Evolutionary conservation across 2,329 filamentous ascomycete genomes (phyloP).

Genomic region (Aspergillus quadrilineatus): DNA sequence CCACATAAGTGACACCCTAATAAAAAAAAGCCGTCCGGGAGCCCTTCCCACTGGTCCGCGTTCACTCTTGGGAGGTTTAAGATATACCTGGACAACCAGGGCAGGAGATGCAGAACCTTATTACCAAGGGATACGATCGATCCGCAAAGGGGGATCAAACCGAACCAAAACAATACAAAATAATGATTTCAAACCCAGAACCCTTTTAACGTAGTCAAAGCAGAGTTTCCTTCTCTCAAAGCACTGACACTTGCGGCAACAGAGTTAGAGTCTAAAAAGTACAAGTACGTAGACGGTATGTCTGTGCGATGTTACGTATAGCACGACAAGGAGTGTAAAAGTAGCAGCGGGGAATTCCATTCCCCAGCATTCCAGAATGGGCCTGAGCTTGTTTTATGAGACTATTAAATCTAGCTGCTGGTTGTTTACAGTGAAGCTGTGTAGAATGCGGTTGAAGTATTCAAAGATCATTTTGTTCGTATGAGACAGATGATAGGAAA

Average conservation of each 20-base stretch:
- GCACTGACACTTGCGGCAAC: neutral
- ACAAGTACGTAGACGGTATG: neutral
- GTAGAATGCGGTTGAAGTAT: neutral
- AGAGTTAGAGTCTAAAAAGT: neutral
- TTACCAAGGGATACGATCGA: neutral
- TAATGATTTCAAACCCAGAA: neutral
- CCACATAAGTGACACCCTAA: too few relatives aligned
- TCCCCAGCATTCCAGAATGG: neutral
- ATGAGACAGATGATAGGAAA: neutral
- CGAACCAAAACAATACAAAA: neutral
- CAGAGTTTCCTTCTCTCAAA: neutral
- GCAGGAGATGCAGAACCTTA: neutral
- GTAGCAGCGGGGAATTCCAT: constrained; percentile 4
- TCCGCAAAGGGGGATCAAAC: neutral
- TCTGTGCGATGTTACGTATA: neutral
- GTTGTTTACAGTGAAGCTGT: neutral
- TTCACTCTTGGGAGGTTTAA: neutral
- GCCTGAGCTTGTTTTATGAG: neutral
- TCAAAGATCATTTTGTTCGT: neutral
- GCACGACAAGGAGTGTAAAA: neutral
- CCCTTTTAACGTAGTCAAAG: neutral
- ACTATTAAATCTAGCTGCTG: neutral
- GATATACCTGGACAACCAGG: neutral
- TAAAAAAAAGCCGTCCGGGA: too few relatives aligned
- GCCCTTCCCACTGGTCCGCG: neutral